Evolutionary conservation across 768 basidiomycete species (phyloP), one percentile per base, ranked within the genome.

Genomic region (Boletus coccyginus): DNA sequence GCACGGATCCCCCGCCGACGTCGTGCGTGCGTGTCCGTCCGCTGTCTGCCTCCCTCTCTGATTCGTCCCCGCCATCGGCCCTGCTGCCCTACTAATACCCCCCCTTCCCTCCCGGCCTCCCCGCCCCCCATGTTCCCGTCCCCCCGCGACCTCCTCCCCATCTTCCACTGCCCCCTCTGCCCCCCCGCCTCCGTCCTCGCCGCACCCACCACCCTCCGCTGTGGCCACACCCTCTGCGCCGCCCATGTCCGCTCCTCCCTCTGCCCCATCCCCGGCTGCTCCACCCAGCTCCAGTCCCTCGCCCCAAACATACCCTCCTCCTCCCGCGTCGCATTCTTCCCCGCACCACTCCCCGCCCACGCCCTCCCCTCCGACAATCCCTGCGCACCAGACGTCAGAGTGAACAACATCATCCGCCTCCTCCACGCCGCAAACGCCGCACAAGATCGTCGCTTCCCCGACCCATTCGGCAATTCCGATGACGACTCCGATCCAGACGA

Each of bases 141-240:
- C 12, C 55, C 61, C 50, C 66, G 59, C 36, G 62, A 62, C 59
- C 66, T 79, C 59, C 61, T 72, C 50, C 62, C 74, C 38, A 65
- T 82, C 52, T 73, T 87, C 54, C 53, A 56, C 51, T 91, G 90
- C 65, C 78, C 82, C 4, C 65, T 81, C 70, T 90, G 89, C 62
- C 50, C 64, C 1, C 66, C 71, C 8, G 57, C 69, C 1, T 40
- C 69, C 24, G 53, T 72, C 52, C 74, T 86, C 24, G 55, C 63
- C 24, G 66, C 73, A 5, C 85, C 86, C 3, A 73, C 81, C 36
- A 81, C 77, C 10, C 84, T 96, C 40, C 81, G 76, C 62, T 97
- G 94, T 66, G 94, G 94, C 51, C 94, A 97, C 68, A 80, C 92
- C 21, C 59, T 95, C 59, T 97, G 93, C 63, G 70, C 82, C 0